These are phyloP conservation scores for Blastobotrys attinorum DNA, from an alignment of 805 yeast genomes.

Conservation along the genomic window DNA sequence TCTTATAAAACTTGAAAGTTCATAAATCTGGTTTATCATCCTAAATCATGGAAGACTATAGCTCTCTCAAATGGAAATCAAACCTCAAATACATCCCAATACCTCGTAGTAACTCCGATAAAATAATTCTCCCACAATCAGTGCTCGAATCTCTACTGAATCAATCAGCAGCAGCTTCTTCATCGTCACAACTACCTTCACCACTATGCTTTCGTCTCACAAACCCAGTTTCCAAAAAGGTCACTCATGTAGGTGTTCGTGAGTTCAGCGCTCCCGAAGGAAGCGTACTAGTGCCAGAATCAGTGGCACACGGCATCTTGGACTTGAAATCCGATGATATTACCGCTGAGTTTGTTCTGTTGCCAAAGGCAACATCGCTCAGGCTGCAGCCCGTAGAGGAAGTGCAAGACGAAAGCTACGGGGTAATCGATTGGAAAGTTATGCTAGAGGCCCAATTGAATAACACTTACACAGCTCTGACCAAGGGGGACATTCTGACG, in stretches of 20 bases:
- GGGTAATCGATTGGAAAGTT: slow-evolving; percentile 42
- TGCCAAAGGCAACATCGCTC: slow-evolving; percentile 43
- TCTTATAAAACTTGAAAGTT: too few relatives aligned
- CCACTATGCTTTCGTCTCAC: slow-evolving; percentile 32
- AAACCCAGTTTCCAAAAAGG: slow-evolving; percentile 18
- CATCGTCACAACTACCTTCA: slow-evolving; percentile 24
- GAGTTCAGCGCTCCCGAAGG: slow-evolving; percentile 40
- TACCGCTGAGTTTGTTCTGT: slow-evolving; percentile 21
- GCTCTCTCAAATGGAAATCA: too few relatives aligned
- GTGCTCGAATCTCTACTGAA: slow-evolving; percentile 23
- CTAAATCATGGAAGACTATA: too few relatives aligned
- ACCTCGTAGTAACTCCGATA: slow-evolving; percentile 21
- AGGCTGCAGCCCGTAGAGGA: slow-evolving; percentile 36
- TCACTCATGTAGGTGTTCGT: slow-evolving; percentile 38
- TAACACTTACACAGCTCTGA: slow-evolving; percentile 41
- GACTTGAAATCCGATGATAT: slow-evolving; percentile 15
- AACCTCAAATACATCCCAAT: not conserved
- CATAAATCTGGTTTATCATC: too few relatives aligned
- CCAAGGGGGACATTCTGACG: slow-evolving; percentile 33
- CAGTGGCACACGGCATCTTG: slow-evolving; percentile 28
- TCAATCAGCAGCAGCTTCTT: slow-evolving; percentile 12
- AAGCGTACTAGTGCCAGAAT: slow-evolving; percentile 32
- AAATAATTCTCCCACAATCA: slow-evolving; percentile 28
- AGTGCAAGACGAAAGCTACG: slow-evolving; percentile 9
- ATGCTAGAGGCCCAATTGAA: slow-evolving; percentile 45